These are phyloP conservation scores for Penicillium lagena DNA, from an alignment of 495 filamentous ascomycete species.

Conservation along the genomic window DNA sequence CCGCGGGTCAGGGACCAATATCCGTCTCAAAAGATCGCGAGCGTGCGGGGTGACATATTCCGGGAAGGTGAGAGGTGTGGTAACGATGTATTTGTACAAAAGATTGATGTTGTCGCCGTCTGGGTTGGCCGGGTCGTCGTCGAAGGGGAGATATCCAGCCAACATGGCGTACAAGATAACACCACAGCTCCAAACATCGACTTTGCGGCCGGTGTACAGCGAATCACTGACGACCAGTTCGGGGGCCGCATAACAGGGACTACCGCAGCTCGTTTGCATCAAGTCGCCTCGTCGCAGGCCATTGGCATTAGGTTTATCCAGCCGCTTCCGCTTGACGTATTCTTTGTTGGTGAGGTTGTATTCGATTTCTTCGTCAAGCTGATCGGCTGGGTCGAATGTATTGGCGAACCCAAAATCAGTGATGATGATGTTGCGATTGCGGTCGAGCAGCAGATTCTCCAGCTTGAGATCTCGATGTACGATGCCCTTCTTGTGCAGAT, in stretches of 20 bases:
- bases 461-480: conserved; percentile 97
- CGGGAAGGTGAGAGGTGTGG: conserved; percentile 92
- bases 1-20: conserved; percentile 92
- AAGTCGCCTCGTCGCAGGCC: conserved; percentile 65
- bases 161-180: conserved; percentile 99
- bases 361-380: conserved; percentile 85
- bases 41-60: conserved; percentile 99
- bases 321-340: conserved; percentile 68
- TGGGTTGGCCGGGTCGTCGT: conserved; percentile 96
- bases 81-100: conserved; percentile 98
- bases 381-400: conserved; percentile 85
- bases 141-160: conserved; percentile 96
- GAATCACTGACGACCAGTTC: conserved; percentile 98
- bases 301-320: conserved; percentile 81
- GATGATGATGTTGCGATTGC: conserved; percentile 98
- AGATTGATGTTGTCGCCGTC: conserved; percentile 99
- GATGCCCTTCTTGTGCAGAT: conserved; percentile 98
- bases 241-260: conserved; percentile 87
- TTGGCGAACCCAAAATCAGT: conserved; percentile 99
- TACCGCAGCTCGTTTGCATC: conserved; percentile 54
- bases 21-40: conserved; percentile 82
- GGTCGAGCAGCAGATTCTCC: conserved; percentile 91
- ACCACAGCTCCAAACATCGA: conserved; percentile 99
- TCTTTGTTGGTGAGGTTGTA: conserved; percentile 78
- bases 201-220: conserved; percentile 93